Percentiles rank a stretch among this genome's conserved stretches.
These are phyloP conservation scores for Syzygium aromaticum DNA, from an alignment of 345 rosid species.

Conservation along the genomic window DNA sequence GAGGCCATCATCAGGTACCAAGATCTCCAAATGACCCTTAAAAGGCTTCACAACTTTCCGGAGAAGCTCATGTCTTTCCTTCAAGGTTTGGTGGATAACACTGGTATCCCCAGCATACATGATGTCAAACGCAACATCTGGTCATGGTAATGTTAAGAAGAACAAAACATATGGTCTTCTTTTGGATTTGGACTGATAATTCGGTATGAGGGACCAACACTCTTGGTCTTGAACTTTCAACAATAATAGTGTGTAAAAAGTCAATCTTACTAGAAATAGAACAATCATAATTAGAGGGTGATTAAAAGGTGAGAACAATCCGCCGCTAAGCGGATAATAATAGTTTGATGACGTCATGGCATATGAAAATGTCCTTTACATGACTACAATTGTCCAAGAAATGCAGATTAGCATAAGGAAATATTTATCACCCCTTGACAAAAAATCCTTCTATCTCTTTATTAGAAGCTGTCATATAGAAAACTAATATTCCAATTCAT, in stretches of 20 bases:
- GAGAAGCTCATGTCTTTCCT: conserved; percentile 84
- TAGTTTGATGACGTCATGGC: not conserved
- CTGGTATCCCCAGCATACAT: conserved; percentile 95
- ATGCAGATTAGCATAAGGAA: not conserved
- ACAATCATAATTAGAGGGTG: not conserved
- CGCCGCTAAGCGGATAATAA: not conserved
- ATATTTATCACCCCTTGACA: not conserved
- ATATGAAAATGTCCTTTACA: not conserved
- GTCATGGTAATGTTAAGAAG: conserved; percentile 34
- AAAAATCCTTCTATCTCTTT: not conserved
- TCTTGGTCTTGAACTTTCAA: not conserved
- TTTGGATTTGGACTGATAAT: not conserved
- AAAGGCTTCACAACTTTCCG: conserved; percentile 62
- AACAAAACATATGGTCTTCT: not conserved
- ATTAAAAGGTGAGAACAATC: not conserved
- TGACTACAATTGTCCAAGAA: not conserved
- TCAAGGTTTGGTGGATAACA: conserved; percentile 86
- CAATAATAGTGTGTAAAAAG: not conserved
- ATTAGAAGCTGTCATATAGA: not conserved
- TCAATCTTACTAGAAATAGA: not conserved
- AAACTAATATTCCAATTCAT: not conserved
- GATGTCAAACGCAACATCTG: conserved; percentile 94
- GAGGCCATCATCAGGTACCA: conserved; percentile 74
- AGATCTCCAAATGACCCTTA: conserved; percentile 77
- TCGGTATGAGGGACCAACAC: not conserved